Evolutionary conservation across 2,329 filamentous ascomycete genomes (phyloP), one percentile per base, ranked within the genome.

Genomic region (Diplocarpon mali): DNA sequence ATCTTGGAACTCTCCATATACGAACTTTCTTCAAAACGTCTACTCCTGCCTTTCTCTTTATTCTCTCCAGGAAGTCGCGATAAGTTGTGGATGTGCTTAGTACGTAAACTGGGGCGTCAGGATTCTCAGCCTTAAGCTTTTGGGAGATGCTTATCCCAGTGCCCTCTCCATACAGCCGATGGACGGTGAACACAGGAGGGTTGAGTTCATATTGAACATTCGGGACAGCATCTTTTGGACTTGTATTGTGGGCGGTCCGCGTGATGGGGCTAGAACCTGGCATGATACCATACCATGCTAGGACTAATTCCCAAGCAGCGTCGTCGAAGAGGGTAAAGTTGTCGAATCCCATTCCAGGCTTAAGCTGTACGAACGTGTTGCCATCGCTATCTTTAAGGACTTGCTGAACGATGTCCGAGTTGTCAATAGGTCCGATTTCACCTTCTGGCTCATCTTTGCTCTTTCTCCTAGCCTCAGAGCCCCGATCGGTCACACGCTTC

Each of bases 161-260:
- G 41, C 71, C 65, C 14, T 73, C 67, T 2, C 76, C 76, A 61
- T 80, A 81, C 1, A 96, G 69, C 53, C 90, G 87, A 59, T 94
- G 79, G 48, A 96, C 71, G 1, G 80, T 86, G 62, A 95, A 85
- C 35, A 95, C 72, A 0, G 86, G 87, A 4, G 89, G 92, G 57
- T 88, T 78, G 34, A 87, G 70, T 65, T 96, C 92, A 62, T 83
- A 94, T 56, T 83, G 70, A 38, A 95, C 67, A 52, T 94, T 86
- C 32, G 76, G 68, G 2, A 66, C 57, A 13, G 66, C 65, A n/a
- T 66, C 59, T 2, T 71, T 72, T 1, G 71, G 68, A 7, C 79
- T 73, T 20, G 83, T 88, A 62, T 95, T 83, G 63, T 90, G 83
- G 31, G 84, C 88, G 53, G 74, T 75, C 47, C 92, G 80, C 37